A percentile compares a stretch with the other conserved stretches of the same genome.
Conservation (phyloP, 768 basidiomycete genomes). For the Tulasnella sp. region DNA sequence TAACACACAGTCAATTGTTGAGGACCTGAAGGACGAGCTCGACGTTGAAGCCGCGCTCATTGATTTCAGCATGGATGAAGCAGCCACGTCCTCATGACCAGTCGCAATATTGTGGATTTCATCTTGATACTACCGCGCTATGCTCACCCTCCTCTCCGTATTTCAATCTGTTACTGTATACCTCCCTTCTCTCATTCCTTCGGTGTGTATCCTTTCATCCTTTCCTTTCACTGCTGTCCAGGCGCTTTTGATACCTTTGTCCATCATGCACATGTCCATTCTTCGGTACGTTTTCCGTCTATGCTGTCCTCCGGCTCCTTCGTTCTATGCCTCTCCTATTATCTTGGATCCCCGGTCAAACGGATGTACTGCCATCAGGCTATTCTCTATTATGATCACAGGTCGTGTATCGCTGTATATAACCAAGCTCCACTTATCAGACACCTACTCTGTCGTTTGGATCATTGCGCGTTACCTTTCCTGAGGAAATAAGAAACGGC, state of each 20-base stretch:
- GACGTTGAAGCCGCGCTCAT: conserved; percentile 10
- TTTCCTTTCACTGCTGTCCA: not conserved
- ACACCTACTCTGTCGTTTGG: not conserved
- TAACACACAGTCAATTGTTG: not conserved
- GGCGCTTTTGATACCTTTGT: not conserved
- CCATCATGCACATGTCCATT: not conserved
- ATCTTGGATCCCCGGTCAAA: not conserved
- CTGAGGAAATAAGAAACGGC: not conserved
- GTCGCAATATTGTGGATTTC: not conserved
- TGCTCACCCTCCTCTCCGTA: not conserved
- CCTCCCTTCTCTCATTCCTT: not conserved
- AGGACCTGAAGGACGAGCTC: conserved; percentile 7
- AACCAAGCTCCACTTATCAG: not conserved
- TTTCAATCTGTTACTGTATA: conserved; percentile 1
- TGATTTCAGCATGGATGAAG: not conserved
- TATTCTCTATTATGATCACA: not conserved
- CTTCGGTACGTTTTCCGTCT: not conserved
- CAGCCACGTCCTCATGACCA: not conserved
- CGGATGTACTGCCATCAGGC: conserved; percentile 2
- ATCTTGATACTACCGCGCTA: not conserved
- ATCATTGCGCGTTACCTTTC: not conserved
- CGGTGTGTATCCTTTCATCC: not conserved
- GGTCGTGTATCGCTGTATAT: conserved; percentile 6
- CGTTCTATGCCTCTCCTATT: not conserved
- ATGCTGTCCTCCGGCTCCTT: not conserved